Base-by-base conservation (phyloP, 306 rosid genomes). In the Quercus cerris region DNA sequence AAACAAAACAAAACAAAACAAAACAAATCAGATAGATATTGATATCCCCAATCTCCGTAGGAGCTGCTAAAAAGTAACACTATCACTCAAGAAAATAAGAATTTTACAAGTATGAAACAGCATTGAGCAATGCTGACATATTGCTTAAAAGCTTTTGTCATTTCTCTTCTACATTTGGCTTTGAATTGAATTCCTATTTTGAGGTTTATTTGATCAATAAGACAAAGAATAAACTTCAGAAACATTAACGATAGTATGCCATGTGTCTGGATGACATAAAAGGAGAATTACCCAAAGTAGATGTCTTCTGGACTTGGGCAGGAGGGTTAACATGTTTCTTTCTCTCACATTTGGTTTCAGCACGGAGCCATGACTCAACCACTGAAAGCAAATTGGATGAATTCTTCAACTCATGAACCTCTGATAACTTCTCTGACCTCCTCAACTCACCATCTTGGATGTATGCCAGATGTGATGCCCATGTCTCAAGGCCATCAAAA, bases 391-490 rank as follows among this genome's bases (percentile, higher is more conserved):
- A 86, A 85, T 93, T 94, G 61, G 79, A 78, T 28, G 95, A 91
- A 76, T 80, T 81, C 77, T 86, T 94, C 94, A 93, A 77, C 89
- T 94, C 97, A 6, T 78, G 74, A 51, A 93, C 86, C 81, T 88
- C 90, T n/a, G 90, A 87, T 79, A 94, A 58, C 88, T 87, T 93
- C 83, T 91, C 94, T 15, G 91, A 75, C 84, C 83, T 94, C 87
- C 85, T 93, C 70, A 93, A 85, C 80, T 87, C 92, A 31, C 99
- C 99, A 1, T 90, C 94, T 88, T 95, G 99, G 77, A 95, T 93
- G 84, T 95, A 93, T 80, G 98, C 99, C 68, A 95, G 83, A 86
- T 95, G 96, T 56, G 95, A 90, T 71, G 99, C 96, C 99, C 99
- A 95, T 70, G 96, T 88, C 88, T 93, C 99, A 77, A 93, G 91